These are phyloP conservation scores for Syzygium malaccense DNA, from an alignment of 441 rosid genomes.

Conservation along the genomic window DNA sequence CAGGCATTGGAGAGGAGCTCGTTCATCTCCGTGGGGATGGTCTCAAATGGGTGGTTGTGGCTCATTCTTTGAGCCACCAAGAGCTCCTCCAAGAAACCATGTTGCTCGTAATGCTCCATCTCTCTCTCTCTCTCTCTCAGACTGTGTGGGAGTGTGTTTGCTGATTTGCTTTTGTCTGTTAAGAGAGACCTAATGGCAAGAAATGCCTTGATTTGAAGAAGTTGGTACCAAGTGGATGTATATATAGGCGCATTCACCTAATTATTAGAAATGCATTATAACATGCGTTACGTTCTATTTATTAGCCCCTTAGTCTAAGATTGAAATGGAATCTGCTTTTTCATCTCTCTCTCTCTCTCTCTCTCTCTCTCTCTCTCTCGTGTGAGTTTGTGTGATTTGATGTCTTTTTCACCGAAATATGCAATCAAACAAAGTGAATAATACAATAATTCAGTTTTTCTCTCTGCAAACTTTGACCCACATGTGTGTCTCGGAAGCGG, in stretches of 20 bases:
- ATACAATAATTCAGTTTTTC: background rate
- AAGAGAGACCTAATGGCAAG: background rate
- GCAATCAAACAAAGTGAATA: conserved; percentile 18
- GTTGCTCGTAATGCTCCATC: conserved; percentile 33
- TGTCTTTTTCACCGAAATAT: conserved; percentile 55
- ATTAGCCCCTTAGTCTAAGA: conserved; percentile 7
- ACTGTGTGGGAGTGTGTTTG: background rate
- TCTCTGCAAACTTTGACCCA: conserved; percentile 31
- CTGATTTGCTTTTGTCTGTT: background rate
- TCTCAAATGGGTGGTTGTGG: conserved; percentile 9
- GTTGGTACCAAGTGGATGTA: conserved; percentile 18
- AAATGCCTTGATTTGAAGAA: conserved; percentile 26
- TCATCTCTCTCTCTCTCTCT: background rate
- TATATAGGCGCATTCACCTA: conserved; percentile 15
- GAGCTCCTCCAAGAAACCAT: conserved; percentile 30
- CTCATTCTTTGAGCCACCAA: conserved; percentile 29
- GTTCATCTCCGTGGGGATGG: conserved; percentile 25
- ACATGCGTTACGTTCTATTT: conserved; percentile 8
- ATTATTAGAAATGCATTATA: background rate
- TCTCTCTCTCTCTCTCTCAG: background rate
- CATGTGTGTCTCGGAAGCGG: conserved; percentile 15
- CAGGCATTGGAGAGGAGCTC: conserved; percentile 20
- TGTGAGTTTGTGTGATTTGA: conserved; percentile 9
- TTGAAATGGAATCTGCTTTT: conserved; percentile 19
- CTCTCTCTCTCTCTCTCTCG: background rate